Conservation (phyloP, 805 yeast species). For the Candida montana region DNA sequence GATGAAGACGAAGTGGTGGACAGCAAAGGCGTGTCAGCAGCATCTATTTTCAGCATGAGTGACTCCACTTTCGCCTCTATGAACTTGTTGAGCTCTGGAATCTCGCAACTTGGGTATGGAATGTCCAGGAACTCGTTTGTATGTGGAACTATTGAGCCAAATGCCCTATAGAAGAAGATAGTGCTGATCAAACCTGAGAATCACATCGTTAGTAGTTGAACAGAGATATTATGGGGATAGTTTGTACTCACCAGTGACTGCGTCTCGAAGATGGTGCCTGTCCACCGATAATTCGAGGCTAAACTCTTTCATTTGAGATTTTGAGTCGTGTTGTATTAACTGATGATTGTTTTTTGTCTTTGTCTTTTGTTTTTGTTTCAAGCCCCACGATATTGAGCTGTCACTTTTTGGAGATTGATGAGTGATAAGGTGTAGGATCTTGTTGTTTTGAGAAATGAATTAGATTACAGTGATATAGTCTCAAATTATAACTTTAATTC, state of each 20-base stretch:
- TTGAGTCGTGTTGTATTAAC: not conserved
- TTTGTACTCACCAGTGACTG: constrained; percentile 8
- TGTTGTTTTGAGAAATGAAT: too few relatives aligned
- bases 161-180: constrained; percentile 61
- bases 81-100: constrained; percentile 43
- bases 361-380: not conserved
- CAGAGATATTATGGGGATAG: too few relatives aligned
- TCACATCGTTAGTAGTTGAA: not conserved
- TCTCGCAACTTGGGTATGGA: constrained; percentile 48
- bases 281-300: constrained; percentile 11
- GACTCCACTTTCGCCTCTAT: constrained; percentile 32
- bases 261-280: constrained; percentile 8
- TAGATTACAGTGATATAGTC: not conserved
- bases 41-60: constrained; percentile 26
- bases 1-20: constrained; percentile 14
- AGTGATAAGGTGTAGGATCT: too few relatives aligned
- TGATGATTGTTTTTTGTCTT: not conserved
- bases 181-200: constrained; percentile 44
- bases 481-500: not conserved
- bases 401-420: too few relatives aligned
- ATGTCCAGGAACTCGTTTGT: constrained; percentile 52
- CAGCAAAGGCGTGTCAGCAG: constrained; percentile 10
- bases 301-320: constrained; percentile 11
- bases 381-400: too few relatives aligned
- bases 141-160: constrained; percentile 57